Evolutionary conservation across 305 asterid genomes (phyloP), one percentile per base, ranked within the genome.

Genomic region (Rubia occidens): DNA sequence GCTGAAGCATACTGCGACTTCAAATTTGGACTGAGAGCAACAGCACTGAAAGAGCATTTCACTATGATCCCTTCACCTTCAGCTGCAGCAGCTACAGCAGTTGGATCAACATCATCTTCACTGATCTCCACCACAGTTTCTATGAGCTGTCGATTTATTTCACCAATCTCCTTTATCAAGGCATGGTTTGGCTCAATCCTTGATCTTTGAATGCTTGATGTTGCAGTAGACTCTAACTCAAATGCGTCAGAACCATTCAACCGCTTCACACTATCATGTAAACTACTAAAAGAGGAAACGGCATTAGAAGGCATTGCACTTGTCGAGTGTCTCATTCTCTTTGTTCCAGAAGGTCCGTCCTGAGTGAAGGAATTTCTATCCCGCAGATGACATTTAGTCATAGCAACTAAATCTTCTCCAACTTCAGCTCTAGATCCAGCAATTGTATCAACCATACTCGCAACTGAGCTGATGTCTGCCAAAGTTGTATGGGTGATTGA

Each of bases 391-490:
- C 93, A 91, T 76, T 85, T 94, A 55, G 99, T 91, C 96, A 86
- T 85, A 59, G 96, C 96, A 78, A 84, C 99, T 84, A 94, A 82
- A 88, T 91, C 99, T 82, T 94, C 99, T 55, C 99, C 97, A 18
- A 89, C 93, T 51, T 96, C 97, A 73, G 99, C 97, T 76, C 96
- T 85, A 44, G 99, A 94, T 68, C 96, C 99, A 86, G 99, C 96
- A 64, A 89, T 86, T 81, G 96, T 89, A 80, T 94, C 99, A 32
- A 84, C 85, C 96, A 94, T 89, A 73, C 97, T 91, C 78, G 91
- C 93, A 72, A 91, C 96, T 20, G 99, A 91, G 78, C 95, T 77
- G 77, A 94, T 91, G 96, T 75, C 88, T 78, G 82, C 75, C 88
- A 94, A 74, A 45, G 91, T 87, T 79, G 81, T 86, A 66, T 82